Percentiles rank a stretch among this genome's conserved stretches.
phyloP scores from a whole-genome alignment of 202 grass and related monocot genomes.

The Musa balbisiana region DNA sequence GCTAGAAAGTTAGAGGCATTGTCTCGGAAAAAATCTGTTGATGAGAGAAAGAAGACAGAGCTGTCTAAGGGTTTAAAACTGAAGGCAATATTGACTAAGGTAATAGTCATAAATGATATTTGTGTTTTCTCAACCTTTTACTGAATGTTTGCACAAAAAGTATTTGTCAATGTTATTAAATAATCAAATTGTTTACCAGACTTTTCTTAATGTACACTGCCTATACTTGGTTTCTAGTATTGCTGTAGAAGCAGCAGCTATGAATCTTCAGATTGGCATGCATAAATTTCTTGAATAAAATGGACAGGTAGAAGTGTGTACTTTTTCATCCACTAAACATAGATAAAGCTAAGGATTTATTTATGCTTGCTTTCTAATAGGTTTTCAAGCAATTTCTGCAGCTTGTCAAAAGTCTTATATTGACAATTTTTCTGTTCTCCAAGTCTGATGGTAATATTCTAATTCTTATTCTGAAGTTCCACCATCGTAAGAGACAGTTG shows the following conservation, averaged over 20 bases:
- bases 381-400: no score
- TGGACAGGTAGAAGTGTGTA: no score
- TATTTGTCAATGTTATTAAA: background rate
- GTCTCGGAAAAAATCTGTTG: slow-evolving; percentile 19
- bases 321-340: no score
- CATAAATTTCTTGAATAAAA: no score
- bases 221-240: no score
- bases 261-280: no score
- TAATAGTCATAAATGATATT: slow-evolving; percentile 17
- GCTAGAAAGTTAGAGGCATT: slow-evolving; percentile 23
- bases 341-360: no score
- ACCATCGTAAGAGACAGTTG: slow-evolving; percentile 25
- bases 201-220: no score
- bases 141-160: background rate
- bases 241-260: no score
- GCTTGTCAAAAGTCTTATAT: no score
- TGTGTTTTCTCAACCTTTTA: background rate
- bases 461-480: slow-evolving; percentile 15
- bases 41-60: slow-evolving; percentile 13
- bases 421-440: background rate
- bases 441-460: background rate
- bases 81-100: slow-evolving; percentile 68
- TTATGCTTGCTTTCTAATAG: no score
- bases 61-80: slow-evolving; percentile 45
- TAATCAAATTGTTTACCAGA: no score